Percentiles rank a stretch among this genome's conserved stretches.
Conservation (phyloP, 768 basidiomycete genomes). For the Termitomyces sp. region DNA sequence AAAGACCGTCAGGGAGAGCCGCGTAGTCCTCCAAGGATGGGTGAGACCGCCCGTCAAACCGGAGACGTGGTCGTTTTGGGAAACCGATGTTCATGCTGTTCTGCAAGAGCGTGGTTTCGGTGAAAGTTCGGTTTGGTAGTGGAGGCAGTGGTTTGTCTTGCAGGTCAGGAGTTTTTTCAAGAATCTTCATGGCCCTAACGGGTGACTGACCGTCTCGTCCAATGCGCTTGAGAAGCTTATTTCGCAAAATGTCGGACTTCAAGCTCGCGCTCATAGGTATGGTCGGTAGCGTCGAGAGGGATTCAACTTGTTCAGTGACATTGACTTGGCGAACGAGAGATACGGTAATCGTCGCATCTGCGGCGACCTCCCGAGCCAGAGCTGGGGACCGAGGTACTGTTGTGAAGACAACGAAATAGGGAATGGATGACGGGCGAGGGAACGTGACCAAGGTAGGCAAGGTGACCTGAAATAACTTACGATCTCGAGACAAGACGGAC, state of each 20-base stretch:
- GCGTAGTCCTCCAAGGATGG: conserved; percentile 44
- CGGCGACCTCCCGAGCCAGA: conserved; percentile 61
- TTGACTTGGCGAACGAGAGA: conserved; percentile 60
- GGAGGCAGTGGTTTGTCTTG: conserved; percentile 42
- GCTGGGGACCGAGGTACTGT: conserved; percentile 54
- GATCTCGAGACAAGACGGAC: not conserved
- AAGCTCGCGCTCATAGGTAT: conserved; percentile 47
- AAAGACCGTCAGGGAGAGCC: conserved; percentile 64
- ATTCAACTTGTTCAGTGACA: conserved; percentile 39
- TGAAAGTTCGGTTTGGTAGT: conserved; percentile 36
- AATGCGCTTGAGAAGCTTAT: conserved; percentile 34
- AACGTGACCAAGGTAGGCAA: conserved; percentile 61
- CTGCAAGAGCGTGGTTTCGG: conserved; percentile 43
- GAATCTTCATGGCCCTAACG: conserved; percentile 20
- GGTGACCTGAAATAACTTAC: conserved; percentile 45
- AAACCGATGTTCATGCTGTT: conserved; percentile 63
- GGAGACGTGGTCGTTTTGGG: conserved; percentile 60
- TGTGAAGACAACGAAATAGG: conserved; percentile 72
- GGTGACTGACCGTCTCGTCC: conserved; percentile 24
- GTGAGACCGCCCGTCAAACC: conserved; percentile 35
- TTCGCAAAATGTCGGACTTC: conserved; percentile 30
- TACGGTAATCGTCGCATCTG: conserved; percentile 70
- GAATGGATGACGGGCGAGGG: conserved; percentile 57
- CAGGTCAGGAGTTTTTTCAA: conserved; percentile 23
- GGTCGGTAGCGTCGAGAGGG: conserved; percentile 46